Base-by-base conservation (phyloP, 768 basidiomycete species). In the Flagelloscypha sp. region DNA sequence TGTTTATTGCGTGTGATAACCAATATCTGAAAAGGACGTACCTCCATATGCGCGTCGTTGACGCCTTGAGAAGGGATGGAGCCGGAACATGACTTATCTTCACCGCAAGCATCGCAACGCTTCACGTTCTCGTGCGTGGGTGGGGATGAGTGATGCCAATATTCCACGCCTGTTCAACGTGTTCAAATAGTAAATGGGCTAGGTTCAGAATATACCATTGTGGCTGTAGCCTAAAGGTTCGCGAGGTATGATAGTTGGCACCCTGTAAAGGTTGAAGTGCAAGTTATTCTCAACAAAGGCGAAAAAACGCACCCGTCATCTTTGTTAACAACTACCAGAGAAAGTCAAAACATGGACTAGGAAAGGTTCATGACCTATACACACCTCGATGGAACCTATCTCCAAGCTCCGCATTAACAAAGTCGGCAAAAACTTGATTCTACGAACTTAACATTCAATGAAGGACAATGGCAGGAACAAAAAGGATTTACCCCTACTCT, bases 211-310 rank as follows among this genome's bases (percentile, higher is more conserved):
- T 48, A 24, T 35, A 66, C 73, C 72, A 39, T 74, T 72, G 37
- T 76, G 74, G 36, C 62, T 64, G 49, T 74, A 76, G 5, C 72
- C 72, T 7, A 74, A 41, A 2, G 45, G 46, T 3, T n/a, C n/a
- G n/a, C 44, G 62, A 0, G 72, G 66, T 20, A 75, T 68, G 32
- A 72, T 61, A 0, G 71, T 75, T 1, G 72, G 70, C 7, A 73
- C 70, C 5, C 73, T 73, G 37, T 1, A 4, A 5, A 19, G 12
- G 7, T 5, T 33, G 15, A 24, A 30, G 3, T 24, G 31, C 7
- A 13, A 15, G 19, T 6, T 22, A 15, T 10, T 11, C 5, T 11
- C 12, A 21, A 24, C 6, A 21, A 35, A 33, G 22, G 13, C 33
- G 23, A 10, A 19, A 27, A 9, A 13, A 3, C 11, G 19, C 50